phyloP scores from a whole-genome alignment of 805 yeast species.

The Kluyveromyces wickerhamii region DNA sequence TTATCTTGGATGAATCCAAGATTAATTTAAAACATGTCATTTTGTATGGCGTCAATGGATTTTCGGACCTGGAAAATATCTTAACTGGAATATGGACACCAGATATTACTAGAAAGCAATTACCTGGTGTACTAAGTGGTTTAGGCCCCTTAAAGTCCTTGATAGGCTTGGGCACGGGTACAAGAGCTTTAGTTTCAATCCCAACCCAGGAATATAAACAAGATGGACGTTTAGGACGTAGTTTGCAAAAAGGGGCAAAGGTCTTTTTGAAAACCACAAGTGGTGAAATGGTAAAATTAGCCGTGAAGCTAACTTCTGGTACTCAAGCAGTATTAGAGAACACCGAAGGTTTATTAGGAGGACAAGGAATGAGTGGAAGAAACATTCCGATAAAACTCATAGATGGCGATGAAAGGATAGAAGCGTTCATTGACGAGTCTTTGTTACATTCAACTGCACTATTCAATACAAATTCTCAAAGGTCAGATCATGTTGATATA shows the following conservation, averaged over 20 bases:
- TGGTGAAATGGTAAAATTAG: constrained; percentile 70
- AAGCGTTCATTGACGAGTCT: constrained; percentile 22
- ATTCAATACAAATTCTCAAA: constrained; percentile 29
- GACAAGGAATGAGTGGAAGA: constrained; percentile 53
- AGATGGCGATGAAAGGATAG: constrained; percentile 13
- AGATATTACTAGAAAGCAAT: constrained; percentile 72
- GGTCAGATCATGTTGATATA: constrained; percentile 16
- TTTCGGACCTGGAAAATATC: constrained; percentile 45
- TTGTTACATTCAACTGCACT: constrained; percentile 22
- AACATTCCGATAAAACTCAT: constrained; percentile 8
- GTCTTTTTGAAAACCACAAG: constrained; percentile 72
- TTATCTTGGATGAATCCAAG: constrained; percentile 79
- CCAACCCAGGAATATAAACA: constrained; percentile 68
- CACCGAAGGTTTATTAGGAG: constrained; percentile 74
- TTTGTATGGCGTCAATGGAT: constrained; percentile 72
- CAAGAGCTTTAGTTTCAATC: constrained; percentile 61
- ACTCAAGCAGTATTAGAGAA: constrained; percentile 74
- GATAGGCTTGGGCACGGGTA: constrained; percentile 69
- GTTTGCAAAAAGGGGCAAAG: constrained; percentile 67
- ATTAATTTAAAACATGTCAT: constrained; percentile 54
- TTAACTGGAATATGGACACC: constrained; percentile 80
- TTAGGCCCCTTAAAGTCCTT: constrained; percentile 73
- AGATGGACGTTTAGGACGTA: constrained; percentile 61
- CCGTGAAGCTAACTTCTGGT: constrained; percentile 81
- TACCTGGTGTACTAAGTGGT: constrained; percentile 76